Conservation (phyloP, 179 eudicot genomes). For the Vitellaria paradoxa region DNA sequence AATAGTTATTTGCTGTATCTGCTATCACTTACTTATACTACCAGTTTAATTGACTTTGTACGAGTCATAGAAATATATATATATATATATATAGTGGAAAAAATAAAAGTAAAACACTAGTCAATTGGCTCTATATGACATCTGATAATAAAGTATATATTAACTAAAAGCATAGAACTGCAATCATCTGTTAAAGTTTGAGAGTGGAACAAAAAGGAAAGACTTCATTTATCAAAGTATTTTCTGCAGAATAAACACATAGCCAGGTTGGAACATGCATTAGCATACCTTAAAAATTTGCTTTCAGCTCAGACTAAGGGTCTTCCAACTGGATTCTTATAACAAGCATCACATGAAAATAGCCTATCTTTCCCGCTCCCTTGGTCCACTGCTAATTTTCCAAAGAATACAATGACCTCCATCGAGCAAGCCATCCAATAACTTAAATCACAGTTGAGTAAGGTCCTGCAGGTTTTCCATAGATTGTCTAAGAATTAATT, state of each 20-base stretch:
- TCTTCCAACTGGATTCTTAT: slow-evolving; percentile 11
- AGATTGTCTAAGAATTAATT: slow-evolving; percentile 67
- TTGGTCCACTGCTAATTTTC: slow-evolving; percentile 13
- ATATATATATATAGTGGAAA: not conserved
- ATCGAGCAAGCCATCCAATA: slow-evolving; percentile 15
- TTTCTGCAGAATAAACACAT: slow-evolving; percentile 3
- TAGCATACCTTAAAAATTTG: slow-evolving; percentile 15
- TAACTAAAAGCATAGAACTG: not conserved
- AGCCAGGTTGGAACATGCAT: slow-evolving; percentile 1
- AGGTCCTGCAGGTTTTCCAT: slow-evolving; percentile 58
- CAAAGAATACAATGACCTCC: slow-evolving; percentile 8
- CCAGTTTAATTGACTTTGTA: not conserved
- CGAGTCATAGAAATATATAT: not conserved
- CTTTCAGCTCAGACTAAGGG: not conserved
- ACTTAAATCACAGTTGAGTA: slow-evolving; percentile 51
- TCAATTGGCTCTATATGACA: not conserved
- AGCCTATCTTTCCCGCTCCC: slow-evolving; percentile 20
- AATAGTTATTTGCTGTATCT: not conserved
- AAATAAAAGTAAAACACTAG: not conserved
- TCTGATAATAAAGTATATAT: not conserved
- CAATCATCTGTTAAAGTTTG: not conserved
- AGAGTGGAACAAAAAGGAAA: not conserved
- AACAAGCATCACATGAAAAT: slow-evolving; percentile 7
- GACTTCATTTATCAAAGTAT: slow-evolving; percentile 22
- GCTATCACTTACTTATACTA: not conserved